Conservation (phyloP, 2,329 filamentous ascomycete species). For the Colletotrichum theobromicola region DNA sequence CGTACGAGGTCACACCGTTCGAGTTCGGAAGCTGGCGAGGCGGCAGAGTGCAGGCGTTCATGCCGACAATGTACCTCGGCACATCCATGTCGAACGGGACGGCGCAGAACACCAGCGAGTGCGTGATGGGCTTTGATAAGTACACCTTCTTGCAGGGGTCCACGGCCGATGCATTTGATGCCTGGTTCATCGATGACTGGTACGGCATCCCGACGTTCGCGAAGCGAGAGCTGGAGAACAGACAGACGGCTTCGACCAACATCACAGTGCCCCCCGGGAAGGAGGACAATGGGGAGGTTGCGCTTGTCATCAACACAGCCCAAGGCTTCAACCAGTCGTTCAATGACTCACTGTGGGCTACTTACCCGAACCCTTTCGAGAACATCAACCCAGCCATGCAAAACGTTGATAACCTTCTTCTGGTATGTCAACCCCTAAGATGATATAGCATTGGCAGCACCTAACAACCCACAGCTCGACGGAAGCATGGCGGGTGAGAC, state of each 20-base stretch:
- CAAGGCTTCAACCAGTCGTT: slow-evolving; percentile 30
- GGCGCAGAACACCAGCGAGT: slow-evolving; percentile 28
- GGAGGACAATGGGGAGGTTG: slow-evolving; percentile 24
- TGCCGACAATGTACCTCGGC: slow-evolving; percentile 31
- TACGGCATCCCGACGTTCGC: slow-evolving; percentile 29
- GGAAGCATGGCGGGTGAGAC: slow-evolving; percentile 34
- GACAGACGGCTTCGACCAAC: slow-evolving; percentile 17
- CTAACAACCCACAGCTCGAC: slow-evolving; percentile 26
- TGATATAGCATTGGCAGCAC: neutral
- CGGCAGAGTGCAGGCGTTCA: slow-evolving; percentile 31
- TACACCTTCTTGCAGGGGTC: slow-evolving; percentile 34
- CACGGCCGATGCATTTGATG: slow-evolving; percentile 30
- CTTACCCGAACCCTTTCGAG: slow-evolving; percentile 35
- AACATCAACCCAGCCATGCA: slow-evolving; percentile 30
- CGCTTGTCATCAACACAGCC: slow-evolving; percentile 27
- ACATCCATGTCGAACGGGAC: slow-evolving; percentile 30
- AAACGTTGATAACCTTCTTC: slow-evolving; percentile 27
- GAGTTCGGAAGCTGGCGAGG: slow-evolving; percentile 37
- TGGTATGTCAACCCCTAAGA: slow-evolving; percentile 18
- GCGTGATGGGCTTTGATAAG: slow-evolving; percentile 35
- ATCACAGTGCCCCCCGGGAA: slow-evolving; percentile 17
- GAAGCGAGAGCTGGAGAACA: slow-evolving; percentile 20
- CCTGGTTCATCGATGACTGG: slow-evolving; percentile 30
- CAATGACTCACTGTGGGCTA: slow-evolving; percentile 34
- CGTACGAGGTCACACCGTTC: slow-evolving; percentile 36